Base-by-base conservation (phyloP, 116 monocot genomes). In the Posidonia oceanica region DNA sequence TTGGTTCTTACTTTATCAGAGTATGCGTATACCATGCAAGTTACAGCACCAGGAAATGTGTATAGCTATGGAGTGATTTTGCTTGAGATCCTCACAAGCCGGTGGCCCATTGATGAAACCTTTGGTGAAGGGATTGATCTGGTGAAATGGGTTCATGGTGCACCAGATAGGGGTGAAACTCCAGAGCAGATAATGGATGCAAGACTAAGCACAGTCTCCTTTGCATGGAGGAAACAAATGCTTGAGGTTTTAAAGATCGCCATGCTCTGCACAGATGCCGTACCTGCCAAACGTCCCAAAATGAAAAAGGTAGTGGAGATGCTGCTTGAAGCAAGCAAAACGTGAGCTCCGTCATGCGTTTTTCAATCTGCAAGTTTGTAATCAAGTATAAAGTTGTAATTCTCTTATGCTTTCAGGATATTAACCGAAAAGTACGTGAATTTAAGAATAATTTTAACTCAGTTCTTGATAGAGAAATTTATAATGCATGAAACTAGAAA, bases 21-120 rank as follows among this genome's bases (percentile, higher is more conserved):
- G 61, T 93, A 93, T 79, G 93, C 93, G n/a, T 93, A 93, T 59
- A 93, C 93, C 18, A 93, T 93, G 93, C 93, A 93, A 82, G 93
- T 93, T 39, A 93, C 93, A 3, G 80, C 82, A 8, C 75, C 88
- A 6, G 93, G 93, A 40, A 93, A 93, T 63, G 93, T 93, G 16
- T 93, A 93, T 60, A 93, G 93, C 77, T 93, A 82, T 39, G 93
- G 93, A 23, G 93, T 93, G 5, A 74, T 93, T 13, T 55, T 93
- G 68, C 76, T 93, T 22, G 93, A 93, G 66, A 88, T 93, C 66
- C 69, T 93, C 13, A 92, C 86, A 10, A 88, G 74, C 37, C 52
- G 78, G 38, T 42, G 80, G 18, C 93, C 93, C 0, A 80, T 84
- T 3, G 93, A 86, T 41, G 93, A 93, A 64, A 74, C 60, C 0